Evolutionary conservation across 257 asterid genomes (phyloP), one percentile per base, ranked within the genome.

Genomic region (Solanum gandarillasii): DNA sequence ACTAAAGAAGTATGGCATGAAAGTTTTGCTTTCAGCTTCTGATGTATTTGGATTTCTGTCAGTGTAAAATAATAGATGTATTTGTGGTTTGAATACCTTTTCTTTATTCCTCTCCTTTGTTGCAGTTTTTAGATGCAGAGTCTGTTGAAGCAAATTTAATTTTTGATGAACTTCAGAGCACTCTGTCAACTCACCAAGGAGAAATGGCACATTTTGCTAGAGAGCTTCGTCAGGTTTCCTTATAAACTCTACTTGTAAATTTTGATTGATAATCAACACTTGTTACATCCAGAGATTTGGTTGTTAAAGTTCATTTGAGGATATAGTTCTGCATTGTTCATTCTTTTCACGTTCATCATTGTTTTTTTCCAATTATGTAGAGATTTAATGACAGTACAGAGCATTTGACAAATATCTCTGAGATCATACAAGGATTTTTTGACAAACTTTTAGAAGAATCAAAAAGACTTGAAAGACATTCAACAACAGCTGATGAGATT

Each of bases 141-240:
- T 88, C 96, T 58, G 87, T 87, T 29, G 94, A 93, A 90, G 91
- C 93, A 41, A 92, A 94, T 87, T 86, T 91, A 21, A 87, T 94
- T 62, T 93, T 93, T 86, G 92, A 94, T 62, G 96, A 91, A 81
- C 96, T 96, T 90, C 95, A 94, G 73, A 92, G 87, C 29, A 89
- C 91, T 86, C 83, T 95, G 70, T 93, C 95, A 85, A 89, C 90
- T 60, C 98, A 95, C 81, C 95, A 91, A 87, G 95, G 93, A 73
- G 98, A 96, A 93, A 92, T 92, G 92, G 91, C 96, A 74, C 91
- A 89, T 29, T 92, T 96, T 87, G 94, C 96, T 5, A 91, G 95
- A 91, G 99, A 95, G 89, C 98, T 96, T 86, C 96, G 95, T 36
- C 95, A 96, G 98, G 99, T 96, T 89, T 90, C 74, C 84, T 71